Evolutionary conservation across 176 grass and related monocot species (phyloP).

Genomic region (Oryza meyeriana): DNA sequence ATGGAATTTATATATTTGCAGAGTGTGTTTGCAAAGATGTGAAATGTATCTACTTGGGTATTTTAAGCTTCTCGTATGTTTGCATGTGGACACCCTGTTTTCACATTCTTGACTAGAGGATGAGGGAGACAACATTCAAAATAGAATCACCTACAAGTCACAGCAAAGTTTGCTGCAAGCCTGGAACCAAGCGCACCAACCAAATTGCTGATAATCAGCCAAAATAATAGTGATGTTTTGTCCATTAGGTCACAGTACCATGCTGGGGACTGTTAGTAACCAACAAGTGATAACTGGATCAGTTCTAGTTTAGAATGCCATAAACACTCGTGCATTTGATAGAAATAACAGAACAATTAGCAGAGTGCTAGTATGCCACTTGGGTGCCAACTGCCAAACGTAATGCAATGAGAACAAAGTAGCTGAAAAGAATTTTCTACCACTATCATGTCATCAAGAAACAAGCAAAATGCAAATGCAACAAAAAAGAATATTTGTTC

Average conservation of each 20-base stretch:
- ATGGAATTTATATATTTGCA: not conserved
- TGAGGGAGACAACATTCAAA: not conserved
- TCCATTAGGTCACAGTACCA: not conserved
- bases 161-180: too few relatives aligned
- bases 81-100: not conserved
- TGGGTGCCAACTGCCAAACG: not conserved
- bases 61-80: not conserved
- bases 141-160: not conserved
- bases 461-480: constrained; percentile 23
- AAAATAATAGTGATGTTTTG: not conserved
- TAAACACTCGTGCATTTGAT: not conserved
- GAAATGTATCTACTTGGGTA: not conserved
- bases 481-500: constrained; percentile 2
- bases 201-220: not conserved
- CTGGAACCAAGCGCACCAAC: not conserved
- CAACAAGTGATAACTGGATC: not conserved
- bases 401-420: not conserved
- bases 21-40: not conserved
- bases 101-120: not conserved
- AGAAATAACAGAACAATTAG: not conserved
- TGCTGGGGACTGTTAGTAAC: not conserved
- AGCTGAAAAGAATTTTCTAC: constrained; percentile 2
- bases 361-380: not conserved
- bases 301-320: not conserved
- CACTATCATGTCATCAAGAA: constrained; percentile 7